Base-by-base conservation (phyloP, 495 filamentous ascomycete species). In the Aspergillus mulundensis region DNA sequence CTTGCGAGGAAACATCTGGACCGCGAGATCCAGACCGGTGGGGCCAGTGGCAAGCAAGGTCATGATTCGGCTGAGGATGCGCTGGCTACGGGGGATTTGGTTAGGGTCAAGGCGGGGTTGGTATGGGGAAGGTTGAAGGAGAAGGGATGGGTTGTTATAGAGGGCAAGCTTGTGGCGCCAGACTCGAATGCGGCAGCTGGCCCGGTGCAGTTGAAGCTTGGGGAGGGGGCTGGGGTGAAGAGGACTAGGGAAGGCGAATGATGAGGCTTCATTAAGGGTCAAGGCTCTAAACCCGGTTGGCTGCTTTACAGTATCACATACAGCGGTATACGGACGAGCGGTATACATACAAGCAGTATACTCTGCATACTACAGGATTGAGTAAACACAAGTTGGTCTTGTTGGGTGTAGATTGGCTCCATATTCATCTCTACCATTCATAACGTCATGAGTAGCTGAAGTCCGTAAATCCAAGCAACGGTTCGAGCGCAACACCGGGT, bases 21-120 rank as follows among this genome's bases (percentile, higher is more conserved):
- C 25, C 76, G 83, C 23, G 78, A 85, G 23, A 96, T 97, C 56
- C 94, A 98, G 71, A 82, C 80, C 0, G 90, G 79, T 3, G 87
- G 84, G 2, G 81, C 80, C 0, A 89, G 79, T 3, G 87, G 84
- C 2, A 76, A 75, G 19, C 53, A 72, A 15, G 91, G 91, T 0
- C 94, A 98, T 61, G 93, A 97, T 67, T 90, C 85, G 18, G 86
- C 83, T 42, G 91, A 97, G 66, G 94, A 99, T 67, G 89, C 95
- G 0, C 74, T 86, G 45, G 88, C 90, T 0, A 90, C 95, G 0
- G 95, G 93, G 0, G 90, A 96, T 51, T 66, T 97, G 55, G 90
- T 95, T 0, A 69, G 88, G 51, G 77, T 80, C 30, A 85, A 81
- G 63, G 78, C 92, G 8, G 71, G 62, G 23, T 75, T 86, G 53